Conservation (phyloP, 495 filamentous ascomycete genomes). For the Lepraria neglecta region DNA sequence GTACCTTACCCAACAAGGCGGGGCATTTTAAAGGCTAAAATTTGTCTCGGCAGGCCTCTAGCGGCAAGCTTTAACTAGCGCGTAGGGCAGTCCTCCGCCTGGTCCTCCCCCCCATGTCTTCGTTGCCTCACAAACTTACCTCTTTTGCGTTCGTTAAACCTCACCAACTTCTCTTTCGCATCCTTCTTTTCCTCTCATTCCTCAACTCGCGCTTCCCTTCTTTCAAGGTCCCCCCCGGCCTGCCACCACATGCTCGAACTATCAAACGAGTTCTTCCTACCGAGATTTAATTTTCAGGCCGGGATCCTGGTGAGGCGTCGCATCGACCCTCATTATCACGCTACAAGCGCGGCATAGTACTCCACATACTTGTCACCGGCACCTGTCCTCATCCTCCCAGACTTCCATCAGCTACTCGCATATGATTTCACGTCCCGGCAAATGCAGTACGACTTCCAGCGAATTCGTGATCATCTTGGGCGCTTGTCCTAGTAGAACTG, state of each 20-base stretch:
- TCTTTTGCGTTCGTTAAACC: neutral
- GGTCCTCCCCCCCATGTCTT: neutral
- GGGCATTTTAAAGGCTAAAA: conserved; percentile 2
- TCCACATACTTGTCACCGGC: conserved; percentile 10
- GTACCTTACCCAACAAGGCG: conserved; percentile 6
- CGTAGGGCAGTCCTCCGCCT: conserved; percentile 4
- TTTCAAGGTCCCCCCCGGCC: neutral
- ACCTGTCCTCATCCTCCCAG: neutral
- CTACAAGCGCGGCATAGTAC: conserved; percentile 15
- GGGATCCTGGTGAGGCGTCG: conserved; percentile 9
- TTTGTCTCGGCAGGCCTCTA: conserved; percentile 9
- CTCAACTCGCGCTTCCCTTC: conserved; percentile 1
- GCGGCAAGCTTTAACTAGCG: conserved; percentile 9
- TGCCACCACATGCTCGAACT: neutral
- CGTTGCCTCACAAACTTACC: neutral
- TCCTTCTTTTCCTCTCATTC: neutral
- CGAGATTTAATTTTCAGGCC: neutral
- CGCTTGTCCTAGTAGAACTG: conserved; percentile 21
- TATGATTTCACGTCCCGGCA: conserved; percentile 8
- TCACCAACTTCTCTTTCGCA: conserved; percentile 9
- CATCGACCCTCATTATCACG: conserved; percentile 11
- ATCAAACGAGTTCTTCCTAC: neutral
- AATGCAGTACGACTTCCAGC: conserved; percentile 20
- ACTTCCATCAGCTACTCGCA: neutral
- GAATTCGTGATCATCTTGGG: conserved; percentile 6